Conservation (phyloP, 2,329 filamentous ascomycete species). For the Chaetomiaceae sp. region DNA sequence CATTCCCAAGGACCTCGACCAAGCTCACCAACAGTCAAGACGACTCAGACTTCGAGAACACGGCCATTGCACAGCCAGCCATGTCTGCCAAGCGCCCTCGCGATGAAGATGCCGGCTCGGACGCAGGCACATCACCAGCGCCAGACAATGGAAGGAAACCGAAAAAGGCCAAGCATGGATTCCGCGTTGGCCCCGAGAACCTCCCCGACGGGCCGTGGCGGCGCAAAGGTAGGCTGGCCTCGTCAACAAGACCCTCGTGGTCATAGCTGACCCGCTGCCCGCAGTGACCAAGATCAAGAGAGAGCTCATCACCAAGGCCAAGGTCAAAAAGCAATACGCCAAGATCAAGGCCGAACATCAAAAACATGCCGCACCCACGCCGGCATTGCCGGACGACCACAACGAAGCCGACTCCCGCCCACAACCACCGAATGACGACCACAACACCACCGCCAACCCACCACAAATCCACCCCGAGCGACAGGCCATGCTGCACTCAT, state of each 20-base stretch:
- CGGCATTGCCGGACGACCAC: slow-evolving; percentile 21
- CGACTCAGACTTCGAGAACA: no score
- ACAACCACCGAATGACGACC: background rate
- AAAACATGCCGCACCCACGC: slow-evolving; percentile 17
- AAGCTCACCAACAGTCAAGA: no score
- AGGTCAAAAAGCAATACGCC: slow-evolving; percentile 86
- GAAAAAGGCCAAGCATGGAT: slow-evolving; percentile 64
- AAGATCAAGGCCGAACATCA: slow-evolving; percentile 65
- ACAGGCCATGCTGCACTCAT: slow-evolving; percentile 36
- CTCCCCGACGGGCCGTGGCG: slow-evolving; percentile 84
- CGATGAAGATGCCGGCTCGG: slow-evolving; percentile 34
- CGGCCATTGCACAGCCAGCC: background rate
- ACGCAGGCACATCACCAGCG: background rate
- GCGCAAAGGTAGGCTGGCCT: slow-evolving; percentile 56
- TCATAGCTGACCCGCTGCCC: slow-evolving; percentile 1
- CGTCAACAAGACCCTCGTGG: slow-evolving; percentile 2
- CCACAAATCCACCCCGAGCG: slow-evolving; percentile 39
- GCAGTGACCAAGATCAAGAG: slow-evolving; percentile 65
- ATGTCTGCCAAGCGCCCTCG: slow-evolving; percentile 60
- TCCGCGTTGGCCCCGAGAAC: slow-evolving; percentile 83
- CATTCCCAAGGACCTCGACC: no score
- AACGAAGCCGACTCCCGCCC: background rate
- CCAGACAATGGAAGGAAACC: slow-evolving; percentile 27
- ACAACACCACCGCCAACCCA: background rate
- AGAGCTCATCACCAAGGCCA: slow-evolving; percentile 84